Percentiles rank a stretch among this genome's conserved stretches.
Evolutionary conservation across 441 rosid genomes (phyloP).

Genomic region (Aquilaria agallochum): DNA sequence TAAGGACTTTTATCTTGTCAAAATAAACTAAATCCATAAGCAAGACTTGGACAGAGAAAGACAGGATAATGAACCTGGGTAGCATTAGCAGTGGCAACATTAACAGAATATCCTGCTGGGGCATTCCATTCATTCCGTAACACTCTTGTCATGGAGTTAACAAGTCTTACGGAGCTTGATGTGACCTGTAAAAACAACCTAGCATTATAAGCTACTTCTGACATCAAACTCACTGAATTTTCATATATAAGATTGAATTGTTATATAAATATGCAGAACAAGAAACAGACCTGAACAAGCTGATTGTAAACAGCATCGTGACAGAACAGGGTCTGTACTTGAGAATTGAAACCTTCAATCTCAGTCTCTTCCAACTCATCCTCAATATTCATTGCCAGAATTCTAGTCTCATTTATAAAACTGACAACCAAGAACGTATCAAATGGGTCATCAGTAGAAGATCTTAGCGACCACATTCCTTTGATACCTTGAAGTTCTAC

Average conservation of each 20-base stretch:
- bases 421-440: slow-evolving; percentile 97
- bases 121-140: slow-evolving; percentile 80
- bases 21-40: too few relatives aligned
- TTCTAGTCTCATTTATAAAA: slow-evolving; percentile 92
- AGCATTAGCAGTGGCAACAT: slow-evolving; percentile 98
- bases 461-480: slow-evolving; percentile 99
- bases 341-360: slow-evolving; percentile 92
- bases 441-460: slow-evolving; percentile 85
- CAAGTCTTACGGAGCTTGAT: slow-evolving; percentile 87
- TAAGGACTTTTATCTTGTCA: too few relatives aligned
- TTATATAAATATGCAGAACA: background rate
- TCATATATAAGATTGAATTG: background rate
- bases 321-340: slow-evolving; percentile 94
- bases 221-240: too few relatives aligned
- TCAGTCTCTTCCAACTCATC: slow-evolving; percentile 99
- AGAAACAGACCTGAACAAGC: slow-evolving; percentile 75
- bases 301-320: slow-evolving; percentile 93
- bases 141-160: slow-evolving; percentile 75
- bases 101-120: slow-evolving; percentile 82
- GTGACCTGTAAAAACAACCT: slow-evolving; percentile 54
- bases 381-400: slow-evolving; percentile 96
- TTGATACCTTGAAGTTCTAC: slow-evolving; percentile 99
- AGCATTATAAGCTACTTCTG: too few relatives aligned
- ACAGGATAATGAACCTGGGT: slow-evolving; percentile 63
- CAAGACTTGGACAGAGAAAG: background rate